Evolutionary conservation across 768 basidiomycete genomes (phyloP), one percentile per base, ranked within the genome.

Genomic region (Piloderma croceum): DNA sequence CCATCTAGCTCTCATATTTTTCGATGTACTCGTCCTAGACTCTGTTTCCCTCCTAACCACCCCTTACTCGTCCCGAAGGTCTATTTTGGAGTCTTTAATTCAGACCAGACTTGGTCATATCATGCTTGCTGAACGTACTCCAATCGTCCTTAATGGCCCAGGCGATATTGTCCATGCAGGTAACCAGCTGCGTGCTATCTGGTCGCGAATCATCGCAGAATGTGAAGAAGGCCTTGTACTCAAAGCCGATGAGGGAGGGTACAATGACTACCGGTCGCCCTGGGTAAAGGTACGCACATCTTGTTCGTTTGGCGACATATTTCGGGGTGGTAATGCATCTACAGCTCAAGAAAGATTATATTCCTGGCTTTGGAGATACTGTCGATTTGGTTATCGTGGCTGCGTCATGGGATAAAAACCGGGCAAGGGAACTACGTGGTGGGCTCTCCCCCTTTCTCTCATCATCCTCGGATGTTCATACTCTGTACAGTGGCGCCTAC

Each of bases 321-420:
- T 21, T 39, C 39, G 15, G n/a, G 15, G 15, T 33, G 19, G 27
- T 33, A 13, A 42, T 25, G 9, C 10, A 25, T 15, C 15, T n/a
- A 34, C 35, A 76, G 73, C 52, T 90, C 36, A 90, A 91, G 67
- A 79, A 73, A 53, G 92, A 97, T 57, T 94, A 94, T 46, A 89
- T 97, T 27, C 79, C 80, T 1, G 83, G 83, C 4, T 72, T 83
- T 33, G 89, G 90, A 0, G 92, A 97, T 58, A 73, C 77, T 4
- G 49, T 92, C 12, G 89, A 92, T 57, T 70, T 94, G 42, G 79
- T 79, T 3, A 54, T 94, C 24, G 62, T 94, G 15, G 92, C 77
- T 2, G 89, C 80, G 15, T 64, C 73, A 1, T 92, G 89, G 87
- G 84, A 89, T 41, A 81, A 80, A 53, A 73, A 81, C 24, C 72